Percentiles rank a stretch among this genome's conserved stretches.
Conservation (phyloP, 2,329 filamentous ascomycete species). For the Herpotrichia juniperi region DNA sequence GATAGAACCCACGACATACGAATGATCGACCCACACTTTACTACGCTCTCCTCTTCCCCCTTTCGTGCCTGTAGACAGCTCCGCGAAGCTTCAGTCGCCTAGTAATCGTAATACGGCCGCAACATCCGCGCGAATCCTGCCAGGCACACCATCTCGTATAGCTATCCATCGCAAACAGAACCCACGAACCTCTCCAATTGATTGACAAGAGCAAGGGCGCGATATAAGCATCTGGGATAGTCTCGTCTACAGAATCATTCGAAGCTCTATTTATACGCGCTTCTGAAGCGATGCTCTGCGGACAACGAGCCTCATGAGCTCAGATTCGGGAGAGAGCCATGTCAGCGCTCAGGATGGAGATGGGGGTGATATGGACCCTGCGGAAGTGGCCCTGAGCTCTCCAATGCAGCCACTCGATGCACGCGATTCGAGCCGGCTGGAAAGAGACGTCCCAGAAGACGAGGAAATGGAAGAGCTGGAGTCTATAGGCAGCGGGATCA, state of each 20-base stretch:
- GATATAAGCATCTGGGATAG: constrained; percentile 4
- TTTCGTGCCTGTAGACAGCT: neutral
- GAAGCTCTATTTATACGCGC: constrained; percentile 16
- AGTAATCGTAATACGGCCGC: neutral
- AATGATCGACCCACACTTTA: neutral
- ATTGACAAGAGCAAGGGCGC: constrained; percentile 8
- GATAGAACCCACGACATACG: constrained; percentile 6
- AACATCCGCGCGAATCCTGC: neutral
- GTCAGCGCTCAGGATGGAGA: constrained; percentile 63
- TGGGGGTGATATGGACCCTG: constrained; percentile 42
- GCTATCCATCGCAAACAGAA: constrained; percentile 13
- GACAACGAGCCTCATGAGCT: constrained; percentile 68
- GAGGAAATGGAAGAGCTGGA: constrained; percentile 30
- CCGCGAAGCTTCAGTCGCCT: neutral
- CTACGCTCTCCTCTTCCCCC: neutral
- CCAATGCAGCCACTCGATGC: constrained; percentile 56
- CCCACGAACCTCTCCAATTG: constrained; percentile 16
- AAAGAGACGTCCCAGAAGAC: constrained; percentile 17
- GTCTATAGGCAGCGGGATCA: constrained; percentile 24
- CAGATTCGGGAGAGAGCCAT: constrained; percentile 67
- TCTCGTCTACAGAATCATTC: neutral
- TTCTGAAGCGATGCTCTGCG: constrained; percentile 59
- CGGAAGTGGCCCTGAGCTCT: constrained; percentile 62
- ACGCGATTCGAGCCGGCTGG: constrained; percentile 10
- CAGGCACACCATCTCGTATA: constrained; percentile 10